Evolutionary conservation across 106 monocot species (phyloP).

Genomic region (Apostasia ramifera): DNA sequence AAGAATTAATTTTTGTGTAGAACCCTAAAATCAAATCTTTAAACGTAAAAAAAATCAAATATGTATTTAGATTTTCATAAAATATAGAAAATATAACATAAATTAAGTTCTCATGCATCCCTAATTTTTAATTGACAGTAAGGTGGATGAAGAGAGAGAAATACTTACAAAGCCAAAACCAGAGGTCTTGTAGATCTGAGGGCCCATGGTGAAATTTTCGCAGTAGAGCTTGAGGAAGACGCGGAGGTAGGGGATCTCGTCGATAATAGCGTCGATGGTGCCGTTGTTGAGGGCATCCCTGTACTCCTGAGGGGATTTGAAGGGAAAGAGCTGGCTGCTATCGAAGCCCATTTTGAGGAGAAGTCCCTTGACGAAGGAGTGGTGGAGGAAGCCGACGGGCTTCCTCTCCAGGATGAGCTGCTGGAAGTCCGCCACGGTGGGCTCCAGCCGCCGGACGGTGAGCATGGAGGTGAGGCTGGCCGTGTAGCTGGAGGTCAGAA

Average conservation of each 20-base stretch:
- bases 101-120: not conserved
- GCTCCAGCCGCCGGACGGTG: slow-evolving; percentile 24
- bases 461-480: slow-evolving; percentile 38
- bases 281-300: slow-evolving; percentile 14
- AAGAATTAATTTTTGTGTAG: too few species aligned
- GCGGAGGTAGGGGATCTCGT: slow-evolving; percentile 16
- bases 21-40: not conserved
- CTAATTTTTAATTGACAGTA: not conserved
- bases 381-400: slow-evolving; percentile 5
- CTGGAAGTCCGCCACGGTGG: slow-evolving; percentile 5
- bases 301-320: slow-evolving; percentile 12
- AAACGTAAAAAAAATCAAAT: not conserved
- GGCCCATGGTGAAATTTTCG: slow-evolving; percentile 15
- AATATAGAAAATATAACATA: not conserved
- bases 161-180: slow-evolving; percentile 24
- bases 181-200: slow-evolving; percentile 12
- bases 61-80: not conserved
- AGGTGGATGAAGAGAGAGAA: not conserved
- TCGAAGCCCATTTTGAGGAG: slow-evolving; percentile 14
- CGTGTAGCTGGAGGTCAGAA: slow-evolving; percentile 33
- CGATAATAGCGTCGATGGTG: slow-evolving; percentile 17
- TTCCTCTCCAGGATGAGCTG: slow-evolving; percentile 8
- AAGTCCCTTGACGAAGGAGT: slow-evolving; percentile 11
- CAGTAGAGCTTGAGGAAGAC: slow-evolving; percentile 22
- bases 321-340: slow-evolving; percentile 4